Evolutionary conservation across 306 rosid species (phyloP).

Genomic region (Vicia sativa): DNA sequence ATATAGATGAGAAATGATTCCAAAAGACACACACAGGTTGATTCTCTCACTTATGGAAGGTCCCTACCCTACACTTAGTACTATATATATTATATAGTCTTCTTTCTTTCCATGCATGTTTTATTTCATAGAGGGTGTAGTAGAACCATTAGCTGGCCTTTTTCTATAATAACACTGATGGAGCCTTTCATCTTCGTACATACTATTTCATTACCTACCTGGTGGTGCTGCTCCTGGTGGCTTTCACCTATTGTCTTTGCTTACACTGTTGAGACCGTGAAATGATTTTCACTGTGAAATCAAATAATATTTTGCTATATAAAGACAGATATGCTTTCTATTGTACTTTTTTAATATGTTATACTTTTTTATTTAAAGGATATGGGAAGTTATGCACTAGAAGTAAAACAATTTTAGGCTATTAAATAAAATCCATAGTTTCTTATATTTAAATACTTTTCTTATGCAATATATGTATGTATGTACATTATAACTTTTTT

Average conservation of each 20-base stretch:
- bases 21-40: constrained; percentile 33
- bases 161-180: constrained; percentile 31
- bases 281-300: not conserved
- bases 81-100: not conserved
- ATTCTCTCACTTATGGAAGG: constrained; percentile 41
- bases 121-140: not conserved
- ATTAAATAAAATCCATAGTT: too few species aligned
- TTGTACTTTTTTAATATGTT: not conserved
- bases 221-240: not conserved
- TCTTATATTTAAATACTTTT: too few species aligned
- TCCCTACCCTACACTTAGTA: constrained; percentile 30
- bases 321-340: not conserved
- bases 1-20: constrained; percentile 22
- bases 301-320: not conserved
- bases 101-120: constrained; percentile 32
- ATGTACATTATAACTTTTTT: too few species aligned
- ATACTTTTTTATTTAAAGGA: too few species aligned
- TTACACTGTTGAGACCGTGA: not conserved
- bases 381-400: too few species aligned
- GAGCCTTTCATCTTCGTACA: constrained; percentile 2
- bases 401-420: too few species aligned
- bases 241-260: not conserved
- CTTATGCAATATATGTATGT: too few species aligned
- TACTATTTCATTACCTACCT: constrained; percentile 1
- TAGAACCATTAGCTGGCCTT: constrained; percentile 5